Conservation (phyloP, 441 rosid genomes). For the Gossypium aridum region DNA sequence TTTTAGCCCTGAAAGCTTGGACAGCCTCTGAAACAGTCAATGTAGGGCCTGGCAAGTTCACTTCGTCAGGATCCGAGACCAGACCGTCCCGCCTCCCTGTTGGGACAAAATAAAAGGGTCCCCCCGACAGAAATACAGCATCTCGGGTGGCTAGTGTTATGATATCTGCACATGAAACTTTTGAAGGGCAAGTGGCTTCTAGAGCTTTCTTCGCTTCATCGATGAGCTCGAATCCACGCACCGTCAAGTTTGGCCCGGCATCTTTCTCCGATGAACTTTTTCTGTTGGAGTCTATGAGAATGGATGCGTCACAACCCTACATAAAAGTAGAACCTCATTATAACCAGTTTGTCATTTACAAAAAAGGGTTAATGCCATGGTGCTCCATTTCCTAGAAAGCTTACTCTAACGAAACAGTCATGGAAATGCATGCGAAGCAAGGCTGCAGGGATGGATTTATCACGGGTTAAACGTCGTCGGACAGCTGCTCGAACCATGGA, state of each 20-base stretch:
- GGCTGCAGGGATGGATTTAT: conserved; percentile 46
- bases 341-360: neutral
- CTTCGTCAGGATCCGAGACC: conserved; percentile 23
- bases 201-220: conserved; percentile 35
- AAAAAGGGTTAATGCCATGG: too few species aligned
- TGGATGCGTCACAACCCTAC: conserved; percentile 59
- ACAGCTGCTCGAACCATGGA: conserved; percentile 35
- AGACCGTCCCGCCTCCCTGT: conserved; percentile 49
- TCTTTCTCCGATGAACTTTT: conserved; percentile 33
- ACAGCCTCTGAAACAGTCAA: conserved; percentile 22
- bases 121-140: conserved; percentile 34
- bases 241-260: conserved; percentile 30
- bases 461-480: conserved; percentile 26
- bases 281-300: conserved; percentile 39
- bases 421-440: conserved; percentile 85
- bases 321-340: neutral
- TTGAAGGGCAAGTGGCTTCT: conserved; percentile 35
- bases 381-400: neutral
- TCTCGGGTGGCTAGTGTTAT: conserved; percentile 39
- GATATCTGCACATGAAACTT: conserved; percentile 45
- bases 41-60: conserved; percentile 38
- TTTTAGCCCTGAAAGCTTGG: conserved; percentile 23
- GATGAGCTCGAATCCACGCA: conserved; percentile 39
- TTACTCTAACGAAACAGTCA: conserved; percentile 68
- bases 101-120: conserved; percentile 29